phyloP scores from a whole-genome alignment of 2,329 filamentous ascomycete genomes.

The Blumeria graminis region DNA sequence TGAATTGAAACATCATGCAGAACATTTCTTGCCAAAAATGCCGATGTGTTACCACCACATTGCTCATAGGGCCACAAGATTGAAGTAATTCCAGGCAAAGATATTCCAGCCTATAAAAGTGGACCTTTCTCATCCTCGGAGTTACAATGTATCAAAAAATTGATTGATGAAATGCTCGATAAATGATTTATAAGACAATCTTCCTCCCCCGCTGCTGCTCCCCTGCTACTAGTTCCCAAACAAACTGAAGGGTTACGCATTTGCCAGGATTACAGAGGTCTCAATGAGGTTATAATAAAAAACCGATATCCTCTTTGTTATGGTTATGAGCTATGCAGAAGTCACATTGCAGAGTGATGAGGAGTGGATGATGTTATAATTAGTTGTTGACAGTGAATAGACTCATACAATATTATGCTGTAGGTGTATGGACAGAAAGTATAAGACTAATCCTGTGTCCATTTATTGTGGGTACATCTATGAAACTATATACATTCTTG shows the following conservation, averaged over 20 bases:
- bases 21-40: neutral
- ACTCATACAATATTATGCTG: no score
- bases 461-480: no score
- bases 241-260: neutral
- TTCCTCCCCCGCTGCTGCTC: neutral
- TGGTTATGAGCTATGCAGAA: no score
- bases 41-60: neutral
- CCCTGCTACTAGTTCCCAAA: neutral
- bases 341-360: no score
- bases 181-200: neutral
- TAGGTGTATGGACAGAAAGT: no score
- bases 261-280: neutral
- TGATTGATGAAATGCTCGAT: neutral
- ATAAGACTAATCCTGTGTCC: no score
- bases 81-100: neutral
- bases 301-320: neutral
- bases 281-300: neutral
- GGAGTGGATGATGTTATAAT: no score
- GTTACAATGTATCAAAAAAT: neutral
- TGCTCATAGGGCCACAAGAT: neutral
- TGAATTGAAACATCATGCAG: neutral
- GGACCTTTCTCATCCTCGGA: neutral
- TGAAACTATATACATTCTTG: no score
- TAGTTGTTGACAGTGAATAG: no score
- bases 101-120: neutral